Evolutionary conservation across 805 yeast species (phyloP).

Genomic region (Yamadazyma kitorensis): DNA sequence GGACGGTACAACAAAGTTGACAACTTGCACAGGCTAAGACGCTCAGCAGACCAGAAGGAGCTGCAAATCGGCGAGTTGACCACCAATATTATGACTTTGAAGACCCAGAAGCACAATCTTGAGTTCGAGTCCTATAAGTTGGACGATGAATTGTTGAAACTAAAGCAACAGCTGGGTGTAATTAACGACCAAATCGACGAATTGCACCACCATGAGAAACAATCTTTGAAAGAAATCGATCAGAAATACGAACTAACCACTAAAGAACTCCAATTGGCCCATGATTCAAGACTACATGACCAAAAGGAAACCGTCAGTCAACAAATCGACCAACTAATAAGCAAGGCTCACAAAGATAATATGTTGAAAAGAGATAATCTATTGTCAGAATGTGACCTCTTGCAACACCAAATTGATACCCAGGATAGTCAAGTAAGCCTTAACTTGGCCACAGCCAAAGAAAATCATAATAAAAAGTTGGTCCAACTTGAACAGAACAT

Average conservation of each 20-base stretch:
- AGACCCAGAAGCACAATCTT: slow-evolving; percentile 36
- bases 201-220: slow-evolving; percentile 21
- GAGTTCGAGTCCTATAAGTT: slow-evolving; percentile 34
- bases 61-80: slow-evolving; percentile 16
- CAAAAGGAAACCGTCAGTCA: slow-evolving; percentile 26
- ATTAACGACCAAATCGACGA: slow-evolving; percentile 32
- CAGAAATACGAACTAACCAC: slow-evolving; percentile 22
- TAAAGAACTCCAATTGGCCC: slow-evolving; percentile 19
- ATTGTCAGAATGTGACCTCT: slow-evolving; percentile 12
- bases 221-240: slow-evolving; percentile 20
- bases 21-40: slow-evolving; percentile 10
- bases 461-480: slow-evolving; percentile 2
- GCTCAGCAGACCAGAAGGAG: slow-evolving; percentile 15
- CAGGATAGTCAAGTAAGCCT: neutral
- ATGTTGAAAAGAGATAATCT: slow-evolving; percentile 24
- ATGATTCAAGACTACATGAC: slow-evolving; percentile 18
- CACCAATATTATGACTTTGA: slow-evolving; percentile 23
- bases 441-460: slow-evolving; percentile 6
- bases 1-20: slow-evolving; percentile 15
- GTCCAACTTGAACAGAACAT: slow-evolving; percentile 5
- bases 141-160: slow-evolving; percentile 32
- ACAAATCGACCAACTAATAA: slow-evolving; percentile 38
- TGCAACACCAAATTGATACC: slow-evolving; percentile 12
- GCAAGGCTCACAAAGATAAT: slow-evolving; percentile 28
- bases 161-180: slow-evolving; percentile 35